phyloP scores from a whole-genome alignment of 345 rosid species.

The Jatropha curcas region DNA sequence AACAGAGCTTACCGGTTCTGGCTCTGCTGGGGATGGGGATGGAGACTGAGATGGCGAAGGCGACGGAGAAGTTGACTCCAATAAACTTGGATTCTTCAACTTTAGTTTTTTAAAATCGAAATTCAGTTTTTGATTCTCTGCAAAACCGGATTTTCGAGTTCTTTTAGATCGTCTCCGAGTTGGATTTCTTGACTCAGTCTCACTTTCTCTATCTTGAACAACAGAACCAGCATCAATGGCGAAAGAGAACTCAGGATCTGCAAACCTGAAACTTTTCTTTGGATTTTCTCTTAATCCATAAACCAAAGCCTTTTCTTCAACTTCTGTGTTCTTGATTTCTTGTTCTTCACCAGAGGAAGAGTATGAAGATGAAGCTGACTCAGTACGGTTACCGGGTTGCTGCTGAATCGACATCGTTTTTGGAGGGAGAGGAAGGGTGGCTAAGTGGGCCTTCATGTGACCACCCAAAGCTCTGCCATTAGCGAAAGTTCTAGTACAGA shows the following conservation, averaged over 20 bases:
- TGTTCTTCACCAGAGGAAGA: constrained; percentile 22
- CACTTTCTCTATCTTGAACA: constrained; percentile 35
- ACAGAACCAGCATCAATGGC: constrained; percentile 13
- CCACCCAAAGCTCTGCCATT: constrained; percentile 39
- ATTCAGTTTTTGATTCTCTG: constrained; percentile 10
- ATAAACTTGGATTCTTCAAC: constrained; percentile 9
- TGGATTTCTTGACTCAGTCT: constrained; percentile 37
- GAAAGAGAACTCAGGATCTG: constrained; percentile 42
- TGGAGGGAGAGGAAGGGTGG: constrained; percentile 20
- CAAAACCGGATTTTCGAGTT: constrained; percentile 23
- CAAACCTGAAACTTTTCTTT: constrained; percentile 31
- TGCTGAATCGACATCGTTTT: constrained; percentile 7
- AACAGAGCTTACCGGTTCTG: constrained; percentile 34
- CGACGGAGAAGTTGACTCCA: neutral
- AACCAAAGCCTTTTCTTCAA: constrained; percentile 18
- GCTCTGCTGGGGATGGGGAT: constrained; percentile 2
- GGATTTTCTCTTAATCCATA: constrained; percentile 41
- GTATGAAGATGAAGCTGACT: constrained; percentile 14
- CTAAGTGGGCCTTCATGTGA: constrained; percentile 37
- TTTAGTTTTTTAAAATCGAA: constrained; percentile 5
- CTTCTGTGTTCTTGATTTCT: constrained; percentile 15
- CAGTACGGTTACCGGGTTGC: constrained; percentile 6
- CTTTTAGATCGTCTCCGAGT: constrained; percentile 35
- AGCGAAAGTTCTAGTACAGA: constrained; percentile 28
- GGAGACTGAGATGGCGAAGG: neutral